These are phyloP conservation scores for Amaranthus hypochondriacus DNA, from an alignment of 148 eudicot species.

Conservation along the genomic window DNA sequence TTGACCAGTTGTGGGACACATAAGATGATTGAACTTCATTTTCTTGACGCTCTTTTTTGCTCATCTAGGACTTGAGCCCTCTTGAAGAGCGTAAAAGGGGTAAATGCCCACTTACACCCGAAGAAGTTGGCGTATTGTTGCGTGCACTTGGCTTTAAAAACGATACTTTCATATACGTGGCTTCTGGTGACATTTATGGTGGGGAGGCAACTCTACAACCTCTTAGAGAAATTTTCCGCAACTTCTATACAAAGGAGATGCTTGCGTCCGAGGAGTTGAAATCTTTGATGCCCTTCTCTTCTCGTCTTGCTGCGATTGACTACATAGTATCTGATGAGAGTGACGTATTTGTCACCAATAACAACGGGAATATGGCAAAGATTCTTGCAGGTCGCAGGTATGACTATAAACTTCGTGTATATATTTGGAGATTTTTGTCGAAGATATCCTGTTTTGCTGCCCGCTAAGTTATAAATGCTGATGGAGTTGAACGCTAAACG, in stretches of 20 bases:
- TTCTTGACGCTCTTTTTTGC: not conserved
- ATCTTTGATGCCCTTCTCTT: constrained; percentile 69
- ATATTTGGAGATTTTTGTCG: not conserved
- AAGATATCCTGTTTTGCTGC: not conserved
- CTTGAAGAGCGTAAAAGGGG: constrained; percentile 80
- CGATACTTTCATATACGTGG: constrained; percentile 80
- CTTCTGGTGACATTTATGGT: constrained; percentile 94
- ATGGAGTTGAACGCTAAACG: not conserved
- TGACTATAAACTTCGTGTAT: not conserved
- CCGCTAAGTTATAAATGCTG: constrained; percentile 2
- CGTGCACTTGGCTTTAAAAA: constrained; percentile 85
- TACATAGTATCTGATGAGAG: constrained; percentile 92
- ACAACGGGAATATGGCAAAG: constrained; percentile 98
- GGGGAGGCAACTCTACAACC: constrained; percentile 89
- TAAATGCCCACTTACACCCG: constrained; percentile 94
- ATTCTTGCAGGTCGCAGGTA: constrained; percentile 97
- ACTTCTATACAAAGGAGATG: constrained; percentile 86
- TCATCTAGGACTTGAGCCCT: constrained; percentile 73
- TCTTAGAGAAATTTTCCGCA: constrained; percentile 82
- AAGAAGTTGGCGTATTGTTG: constrained; percentile 89
- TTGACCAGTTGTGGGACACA: not conserved
- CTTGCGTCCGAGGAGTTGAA: constrained; percentile 68
- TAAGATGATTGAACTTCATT: not conserved
- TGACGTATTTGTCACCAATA: constrained; percentile 91
- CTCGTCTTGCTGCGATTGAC: constrained; percentile 98